Evolutionary conservation across 1,284 basidiomycete species (phyloP).

Genomic region (Rhizopogon hawkerae): DNA sequence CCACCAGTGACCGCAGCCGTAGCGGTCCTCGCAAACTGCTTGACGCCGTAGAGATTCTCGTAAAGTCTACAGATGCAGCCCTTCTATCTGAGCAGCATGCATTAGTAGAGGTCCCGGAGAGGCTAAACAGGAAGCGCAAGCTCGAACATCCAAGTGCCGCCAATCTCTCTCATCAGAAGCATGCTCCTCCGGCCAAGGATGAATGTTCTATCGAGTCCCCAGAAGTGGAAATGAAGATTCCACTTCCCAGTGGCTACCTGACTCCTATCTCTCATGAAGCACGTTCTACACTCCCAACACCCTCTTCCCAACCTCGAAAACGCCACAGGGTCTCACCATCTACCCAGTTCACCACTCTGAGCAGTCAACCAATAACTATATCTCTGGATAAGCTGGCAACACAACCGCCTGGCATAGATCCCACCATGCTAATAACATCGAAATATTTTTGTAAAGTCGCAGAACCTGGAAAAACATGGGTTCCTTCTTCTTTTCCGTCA

Average conservation of each 20-base stretch:
- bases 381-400: not conserved
- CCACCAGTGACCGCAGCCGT: not conserved
- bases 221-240: not conserved
- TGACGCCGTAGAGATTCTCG: not conserved
- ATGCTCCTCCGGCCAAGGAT: not conserved
- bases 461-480: not conserved
- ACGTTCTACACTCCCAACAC: not conserved
- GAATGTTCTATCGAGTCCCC: not conserved
- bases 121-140: not conserved
- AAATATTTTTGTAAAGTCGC: not conserved
- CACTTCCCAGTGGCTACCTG: not conserved
- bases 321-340: not conserved
- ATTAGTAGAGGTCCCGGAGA: not conserved
- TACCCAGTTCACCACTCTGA: not conserved
- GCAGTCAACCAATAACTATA: not conserved
- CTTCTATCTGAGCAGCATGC: not conserved
- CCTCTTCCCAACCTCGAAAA: not conserved
- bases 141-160: too few relatives aligned
- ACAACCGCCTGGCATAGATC: not conserved
- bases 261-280: not conserved
- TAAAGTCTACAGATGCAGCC: not conserved
- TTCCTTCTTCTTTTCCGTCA: not conserved
- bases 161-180: not conserved
- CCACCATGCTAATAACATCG: not conserved
- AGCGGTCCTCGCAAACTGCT: not conserved